phyloP scores from a whole-genome alignment of 176 grass and related monocot genomes.

The Puccinellia tenuiflora region DNA sequence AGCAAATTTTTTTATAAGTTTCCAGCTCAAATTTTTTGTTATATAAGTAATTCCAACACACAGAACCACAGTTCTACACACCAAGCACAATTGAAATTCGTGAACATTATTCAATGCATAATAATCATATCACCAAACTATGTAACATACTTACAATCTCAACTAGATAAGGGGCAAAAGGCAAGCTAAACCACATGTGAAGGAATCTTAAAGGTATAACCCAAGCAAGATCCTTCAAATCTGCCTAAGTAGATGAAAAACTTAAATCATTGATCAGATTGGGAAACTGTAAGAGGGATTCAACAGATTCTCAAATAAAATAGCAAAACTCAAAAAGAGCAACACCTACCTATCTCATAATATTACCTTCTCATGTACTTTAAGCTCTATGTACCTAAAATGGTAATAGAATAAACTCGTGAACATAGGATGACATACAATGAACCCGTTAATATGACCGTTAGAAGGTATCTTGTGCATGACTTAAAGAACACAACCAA shows the following conservation, averaged over 20 bases:
- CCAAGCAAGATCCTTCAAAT: background rate
- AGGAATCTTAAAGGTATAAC: background rate
- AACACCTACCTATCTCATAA: background rate
- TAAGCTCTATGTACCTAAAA: background rate
- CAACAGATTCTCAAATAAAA: background rate
- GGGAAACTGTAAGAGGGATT: background rate
- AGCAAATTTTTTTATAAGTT: too few species aligned
- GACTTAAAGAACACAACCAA: background rate
- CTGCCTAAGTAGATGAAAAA: background rate
- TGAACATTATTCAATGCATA: too few species aligned
- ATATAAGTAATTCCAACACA: too few species aligned
- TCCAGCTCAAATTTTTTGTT: too few species aligned
- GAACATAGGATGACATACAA: background rate
- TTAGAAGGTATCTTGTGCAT: background rate
- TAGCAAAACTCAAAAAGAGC: background rate
- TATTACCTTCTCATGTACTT: background rate
- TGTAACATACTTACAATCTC: background rate
- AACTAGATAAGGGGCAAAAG: background rate
- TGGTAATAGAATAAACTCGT: background rate
- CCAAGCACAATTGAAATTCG: too few species aligned
- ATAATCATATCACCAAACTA: background rate
- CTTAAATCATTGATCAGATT: background rate
- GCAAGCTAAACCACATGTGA: background rate
- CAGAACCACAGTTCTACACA: too few species aligned
- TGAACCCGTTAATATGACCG: background rate